Evolutionary conservation across 2,329 filamentous ascomycete genomes (phyloP), one percentile per base, ranked within the genome.

Genomic region (Curvularia verruculosa): DNA sequence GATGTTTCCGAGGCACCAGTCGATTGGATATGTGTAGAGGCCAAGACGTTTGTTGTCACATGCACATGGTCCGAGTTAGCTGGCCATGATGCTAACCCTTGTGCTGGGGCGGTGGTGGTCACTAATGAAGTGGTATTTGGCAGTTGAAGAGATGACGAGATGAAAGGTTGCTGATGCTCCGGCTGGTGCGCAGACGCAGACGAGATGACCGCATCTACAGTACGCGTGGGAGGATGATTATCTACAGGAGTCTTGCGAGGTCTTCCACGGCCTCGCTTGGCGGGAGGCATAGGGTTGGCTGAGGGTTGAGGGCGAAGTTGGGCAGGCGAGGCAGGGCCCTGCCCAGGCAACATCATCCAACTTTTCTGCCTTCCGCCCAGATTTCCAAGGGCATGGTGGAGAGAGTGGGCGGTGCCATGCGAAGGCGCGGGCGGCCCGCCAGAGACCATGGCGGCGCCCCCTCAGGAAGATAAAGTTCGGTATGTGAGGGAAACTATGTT

Each of bases 91-190:
- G 40, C 21, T 43, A 3, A 6, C 13, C 6, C 23, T n/a, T 15
- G 21, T 26, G 23, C 13, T n/a, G 23, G 12, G 5, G 48, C 36
- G 12, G 40, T 24, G 15, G 5, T 6, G 31, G 24, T 18, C 19
- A 23, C 41, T 7, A 53, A n/a, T n/a, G n/a, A n/a, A n/a, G n/a
- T 13, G 50, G 64, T 52, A 54, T 75, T 77, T 21, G 73, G 60
- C 12, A 76, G 69, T 47, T 69, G 67, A 1, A 74, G 75, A 15
- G 73, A 76, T 10, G 68, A 69, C n/a, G 74, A 74, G 43, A 67
- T 76, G 2, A 71, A 73, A 8, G 63, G 41, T 12, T 67, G 65
- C 19, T 67, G 59, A n/a, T 44, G 57, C 13, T 66, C 61, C 18
- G 34, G 46, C 29, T 59, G 58, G 41, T 45, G 54, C 26, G 54